Base-by-base conservation (phyloP, 257 asterid genomes). In the Nicotiana sylvestris region DNA sequence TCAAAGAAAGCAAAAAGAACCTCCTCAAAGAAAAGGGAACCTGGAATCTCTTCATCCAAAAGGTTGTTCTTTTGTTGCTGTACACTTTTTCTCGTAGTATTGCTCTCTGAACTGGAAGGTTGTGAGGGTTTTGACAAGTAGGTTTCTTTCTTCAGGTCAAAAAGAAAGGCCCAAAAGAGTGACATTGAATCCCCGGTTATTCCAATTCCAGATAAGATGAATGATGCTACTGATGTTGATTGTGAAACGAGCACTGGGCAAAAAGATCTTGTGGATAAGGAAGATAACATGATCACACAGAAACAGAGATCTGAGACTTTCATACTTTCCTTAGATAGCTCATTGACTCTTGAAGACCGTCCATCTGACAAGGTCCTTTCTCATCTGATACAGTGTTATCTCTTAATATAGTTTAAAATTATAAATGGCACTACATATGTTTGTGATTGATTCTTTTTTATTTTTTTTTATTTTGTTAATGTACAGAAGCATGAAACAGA, bases 401-500 rank as follows among this genome's bases (percentile, higher is more conserved):
- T 70, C 18, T 68, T 68, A 43, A 70, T 57, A 68, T 18, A 25
- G 11, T 70, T 69, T 37, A 4, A 43, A 21, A 30, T 65, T 25
- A 10, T 62, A 1, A 9, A 9, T 17, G 76, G 55, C 30, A 35
- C 17, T 35, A 35, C 37, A 16, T 32, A 32, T 32, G 49, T 32
- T 33, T 66, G 74, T 66, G 25, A 15, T 17, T 21, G 8, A 16
- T 32, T 16, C 49, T 16, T 67, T 67, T 67, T 51, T 8, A 35
- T 69, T 8, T 32, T 37, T 18, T 69, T 21, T 21, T 21, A 21
- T 21, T 21, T 21, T 21, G 21, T 21, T 21, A 21, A 37, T 69
- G 77, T n/a, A n/a, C 77, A 69, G 78, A 69, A 39, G 33, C 57
- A 39, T 10, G 78, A 69, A n/a, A 21, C 78, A 69, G 78, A 39